Evolutionary conservation across 768 basidiomycete genomes (phyloP).

Genomic region (Hirschioporus abietinus): DNA sequence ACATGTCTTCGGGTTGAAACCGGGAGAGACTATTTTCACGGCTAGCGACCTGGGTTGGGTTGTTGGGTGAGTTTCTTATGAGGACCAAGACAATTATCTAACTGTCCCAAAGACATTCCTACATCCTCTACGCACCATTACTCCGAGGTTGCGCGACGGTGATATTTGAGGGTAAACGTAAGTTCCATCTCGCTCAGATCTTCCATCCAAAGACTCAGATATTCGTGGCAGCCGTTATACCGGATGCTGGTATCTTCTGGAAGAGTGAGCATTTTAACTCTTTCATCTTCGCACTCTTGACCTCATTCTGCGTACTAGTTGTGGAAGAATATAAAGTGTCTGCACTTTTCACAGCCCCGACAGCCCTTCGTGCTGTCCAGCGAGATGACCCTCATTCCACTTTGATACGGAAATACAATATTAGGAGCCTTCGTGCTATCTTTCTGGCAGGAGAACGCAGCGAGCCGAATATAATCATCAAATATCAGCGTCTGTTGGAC

Average conservation of each 20-base stretch:
- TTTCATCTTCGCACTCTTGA: neutral
- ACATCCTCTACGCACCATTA: constrained; percentile 4
- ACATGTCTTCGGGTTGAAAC: constrained; percentile 1
- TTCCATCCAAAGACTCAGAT: neutral
- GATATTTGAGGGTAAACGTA: constrained; percentile 4
- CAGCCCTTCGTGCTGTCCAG: neutral
- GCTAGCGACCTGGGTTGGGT: constrained; percentile 4
- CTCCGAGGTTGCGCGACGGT: constrained; percentile 2
- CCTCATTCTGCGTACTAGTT: neutral
- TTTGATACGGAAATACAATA: neutral
- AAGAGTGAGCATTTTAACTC: neutral
- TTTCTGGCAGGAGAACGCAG: constrained; percentile 1
- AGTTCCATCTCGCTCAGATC: neutral
- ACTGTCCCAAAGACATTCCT: neutral
- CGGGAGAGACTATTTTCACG: neutral
- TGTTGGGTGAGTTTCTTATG: neutral
- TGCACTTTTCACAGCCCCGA: constrained; percentile 3
- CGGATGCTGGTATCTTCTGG: constrained; percentile 5
- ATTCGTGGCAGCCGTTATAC: neutral
- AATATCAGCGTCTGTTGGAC: constrained; percentile 1
- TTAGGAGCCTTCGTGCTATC: neutral
- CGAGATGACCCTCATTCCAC: neutral
- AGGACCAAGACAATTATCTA: neutral
- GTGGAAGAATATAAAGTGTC: neutral
- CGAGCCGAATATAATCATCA: constrained; percentile 3